These are phyloP conservation scores for Peniophora sp. DNA, from an alignment of 1,284 basidiomycete genomes.

Conservation along the genomic window DNA sequence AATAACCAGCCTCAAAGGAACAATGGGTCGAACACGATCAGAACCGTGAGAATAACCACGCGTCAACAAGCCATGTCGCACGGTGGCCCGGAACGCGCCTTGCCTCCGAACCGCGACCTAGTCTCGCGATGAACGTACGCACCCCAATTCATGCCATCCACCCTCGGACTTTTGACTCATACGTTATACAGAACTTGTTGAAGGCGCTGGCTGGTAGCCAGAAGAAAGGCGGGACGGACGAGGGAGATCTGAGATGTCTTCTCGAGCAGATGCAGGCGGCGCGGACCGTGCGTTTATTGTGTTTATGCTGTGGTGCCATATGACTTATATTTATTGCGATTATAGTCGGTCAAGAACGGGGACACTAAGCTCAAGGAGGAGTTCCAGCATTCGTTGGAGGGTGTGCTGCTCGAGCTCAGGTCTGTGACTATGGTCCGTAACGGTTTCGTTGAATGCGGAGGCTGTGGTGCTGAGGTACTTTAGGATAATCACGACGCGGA, in stretches of 20 bases:
- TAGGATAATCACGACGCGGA: constrained; percentile 84
- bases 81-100: constrained; percentile 2
- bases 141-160: constrained; percentile 16
- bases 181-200: constrained; percentile 56
- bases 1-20: too few relatives aligned
- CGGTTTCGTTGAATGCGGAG: too few relatives aligned
- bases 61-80: constrained; percentile 4
- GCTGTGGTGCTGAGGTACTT: constrained; percentile 16
- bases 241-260: constrained; percentile 62
- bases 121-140: constrained; percentile 32
- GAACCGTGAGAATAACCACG: too few relatives aligned
- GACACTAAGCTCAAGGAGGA: constrained; percentile 76
- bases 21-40: too few relatives aligned
- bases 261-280: constrained; percentile 69
- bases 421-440: constrained; percentile 34
- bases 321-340: constrained; percentile 8
- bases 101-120: constrained; percentile 1
- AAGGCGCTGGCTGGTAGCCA: constrained; percentile 67
- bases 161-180: constrained; percentile 15
- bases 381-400: constrained; percentile 89
- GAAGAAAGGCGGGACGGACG: constrained; percentile 39
- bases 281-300: constrained; percentile 42
- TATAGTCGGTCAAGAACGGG: constrained; percentile 42
- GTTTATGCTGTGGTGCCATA: constrained; percentile 5
- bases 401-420: constrained; percentile 79